Conservation (phyloP, 371 early-diverging fungal species). For the Batkoa obscura region DNA sequence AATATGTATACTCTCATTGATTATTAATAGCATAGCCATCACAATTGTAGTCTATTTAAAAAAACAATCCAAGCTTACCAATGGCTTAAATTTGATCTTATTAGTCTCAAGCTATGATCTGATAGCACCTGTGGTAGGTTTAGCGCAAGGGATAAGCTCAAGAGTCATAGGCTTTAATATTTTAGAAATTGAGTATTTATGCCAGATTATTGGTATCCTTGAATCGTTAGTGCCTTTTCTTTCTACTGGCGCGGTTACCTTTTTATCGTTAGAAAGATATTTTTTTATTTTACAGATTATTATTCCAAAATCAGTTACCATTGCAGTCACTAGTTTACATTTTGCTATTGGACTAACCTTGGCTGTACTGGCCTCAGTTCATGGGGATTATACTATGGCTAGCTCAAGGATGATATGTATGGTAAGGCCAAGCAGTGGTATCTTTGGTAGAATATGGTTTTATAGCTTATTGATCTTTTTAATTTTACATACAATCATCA, state of each 20-base stretch:
- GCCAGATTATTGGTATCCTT: not conserved
- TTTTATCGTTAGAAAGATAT: not conserved
- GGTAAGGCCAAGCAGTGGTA: not conserved
- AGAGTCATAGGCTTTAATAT: too few species aligned
- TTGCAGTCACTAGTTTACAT: too few species aligned
- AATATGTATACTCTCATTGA: not conserved
- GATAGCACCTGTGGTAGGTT: not conserved
- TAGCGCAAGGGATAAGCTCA: not conserved
- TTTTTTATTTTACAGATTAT: not conserved
- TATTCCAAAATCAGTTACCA: too few species aligned
- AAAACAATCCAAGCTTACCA: not conserved
- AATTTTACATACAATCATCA: not conserved
- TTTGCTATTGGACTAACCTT: not conserved
- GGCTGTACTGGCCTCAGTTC: not conserved
- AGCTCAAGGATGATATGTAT: not conserved
- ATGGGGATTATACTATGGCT: not conserved
- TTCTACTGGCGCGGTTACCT: not conserved
- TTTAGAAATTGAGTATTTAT: too few species aligned
- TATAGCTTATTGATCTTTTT: not conserved
- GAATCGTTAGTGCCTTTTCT: not conserved
- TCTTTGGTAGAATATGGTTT: not conserved
- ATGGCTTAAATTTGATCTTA: not conserved
- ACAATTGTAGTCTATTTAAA: too few species aligned
- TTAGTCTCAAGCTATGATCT: not conserved
- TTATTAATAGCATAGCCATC: too few species aligned